Base-by-base conservation (phyloP, 108 stramenopile species). In the Cyclotella choctawhatcheeana region DNA sequence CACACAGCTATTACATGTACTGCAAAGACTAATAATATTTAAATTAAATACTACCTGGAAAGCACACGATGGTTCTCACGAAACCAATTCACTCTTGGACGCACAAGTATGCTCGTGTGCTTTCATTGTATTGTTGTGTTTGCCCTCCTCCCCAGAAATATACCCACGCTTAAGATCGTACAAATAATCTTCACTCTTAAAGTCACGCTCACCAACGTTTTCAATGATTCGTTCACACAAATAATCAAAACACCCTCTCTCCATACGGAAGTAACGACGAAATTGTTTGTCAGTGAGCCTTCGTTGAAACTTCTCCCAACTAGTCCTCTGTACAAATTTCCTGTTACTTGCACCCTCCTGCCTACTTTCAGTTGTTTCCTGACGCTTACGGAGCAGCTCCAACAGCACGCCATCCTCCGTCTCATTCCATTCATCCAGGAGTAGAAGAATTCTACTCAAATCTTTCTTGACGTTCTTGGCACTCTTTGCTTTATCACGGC, bases 11-110 rank as follows among this genome's bases (percentile, higher is more conserved):
- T n/a, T n/a, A n/a, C n/a, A n/a, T 50, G 18, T 20, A 17, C 4
- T n/a, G 48, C 4, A n/a, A 50, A 18, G 4, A 20, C 17, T 17
- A 17, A 48, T 48, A n/a, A 17, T n/a, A 48, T 48, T 17, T n/a
- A 48, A 26, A 26, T 16, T 4, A 29, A 5, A 27, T 3, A 4
- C 16, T 54, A 54, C 5, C 5, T 12, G 44, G 17, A 35, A 25
- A 62, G 35, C 37, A 62, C 60, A 5, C 60, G 0, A 21, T 62
- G 40, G 35, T 40, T 40, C 1, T 40, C 35, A 20, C 31, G 58
- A 40, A 62, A 62, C 60, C 60, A 62, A 21, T 62, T 62, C 53
- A 40, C 40, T 22, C 25, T 18, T 62, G 34, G 60, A 6, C 60
- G n/a, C 5, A 62, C 60, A 6, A 62, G 35, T 24, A 50, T 50